Evolutionary conservation across 129 eudicot species (phyloP), one percentile per base, ranked within the genome.

Genomic region (Mikania micrantha): DNA sequence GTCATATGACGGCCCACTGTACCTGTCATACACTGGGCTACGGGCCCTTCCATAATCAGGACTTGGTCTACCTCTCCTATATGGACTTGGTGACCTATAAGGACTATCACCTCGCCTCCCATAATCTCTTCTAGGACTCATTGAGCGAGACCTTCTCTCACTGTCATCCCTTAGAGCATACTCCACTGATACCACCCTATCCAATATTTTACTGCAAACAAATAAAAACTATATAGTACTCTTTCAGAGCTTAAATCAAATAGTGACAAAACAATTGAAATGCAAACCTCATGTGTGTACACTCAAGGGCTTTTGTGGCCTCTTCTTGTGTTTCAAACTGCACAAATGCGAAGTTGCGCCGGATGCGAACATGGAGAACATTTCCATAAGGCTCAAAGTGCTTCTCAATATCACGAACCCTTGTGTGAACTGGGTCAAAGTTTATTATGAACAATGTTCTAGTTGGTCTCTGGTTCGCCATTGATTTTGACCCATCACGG

Each of bases 301-400:
- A 66, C 75, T 93, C 90, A 31, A 93, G 78, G 39, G 98, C 98
- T 73, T 81, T 89, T 9, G 98, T 88, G 19, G 98, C 96, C 49
- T 93, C 96, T 38, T 88, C 98, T 47, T 86, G 98, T 0, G 90
- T 93, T 78, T 88, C 95, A 68, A 88, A 93, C 74, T 88, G 98
- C 77, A 93, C 96, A 81, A 93, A 93, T 44, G 96, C 96, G 84
- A 88, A 93, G 81, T 93, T 89, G 63, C 96, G 83, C 16, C 98
- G 77, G 40, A 93, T 93, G 24, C 98, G 91, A n/a, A 89, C 96
- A 79, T 85, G 85, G 15, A 83, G 78, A 70, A 93, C 74, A 69
- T 93, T 88, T 62, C 98, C 98, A 58, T 89, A 81, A 19, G 91
- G 88, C 27, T 88, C 95, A 67, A 88, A 93, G 82, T 93, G 98